Percentiles rank a stretch among this genome's conserved stretches.
These are phyloP conservation scores for Karstenula rhodostoma DNA, from an alignment of 2,329 filamentous ascomycete genomes.

Conservation along the genomic window DNA sequence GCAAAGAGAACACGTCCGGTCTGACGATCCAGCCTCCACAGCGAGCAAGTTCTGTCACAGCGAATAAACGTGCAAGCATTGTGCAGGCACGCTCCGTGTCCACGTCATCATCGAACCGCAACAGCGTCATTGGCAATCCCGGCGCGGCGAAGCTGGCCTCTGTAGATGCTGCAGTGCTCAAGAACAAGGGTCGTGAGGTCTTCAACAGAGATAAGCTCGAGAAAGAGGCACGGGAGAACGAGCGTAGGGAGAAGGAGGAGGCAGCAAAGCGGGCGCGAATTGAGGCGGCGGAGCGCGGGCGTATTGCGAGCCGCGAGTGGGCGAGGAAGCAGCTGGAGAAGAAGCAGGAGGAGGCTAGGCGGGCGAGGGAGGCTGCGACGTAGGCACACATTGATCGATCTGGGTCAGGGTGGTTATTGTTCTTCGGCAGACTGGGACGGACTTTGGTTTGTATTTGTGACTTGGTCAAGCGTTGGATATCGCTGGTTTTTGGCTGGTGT, in stretches of 20 bases:
- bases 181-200: conserved; percentile 55
- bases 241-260: conserved; percentile 57
- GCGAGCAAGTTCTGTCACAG: conserved; percentile 25
- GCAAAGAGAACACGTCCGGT: conserved; percentile 23
- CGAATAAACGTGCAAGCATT: conserved; percentile 35
- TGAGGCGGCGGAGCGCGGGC: conserved; percentile 56
- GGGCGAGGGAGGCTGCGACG: not conserved
- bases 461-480: not conserved
- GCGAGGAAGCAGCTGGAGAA: conserved; percentile 58
- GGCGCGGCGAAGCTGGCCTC: conserved; percentile 32
- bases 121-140: conserved; percentile 28
- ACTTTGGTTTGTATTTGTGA: not conserved
- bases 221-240: conserved; percentile 51
- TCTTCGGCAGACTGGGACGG: not conserved
- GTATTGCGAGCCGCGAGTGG: conserved; percentile 57
- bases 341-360: conserved; percentile 27
- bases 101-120: conserved; percentile 35
- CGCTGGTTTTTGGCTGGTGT: not conserved
- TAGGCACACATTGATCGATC: not conserved
- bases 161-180: conserved; percentile 41
- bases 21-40: conserved; percentile 28
- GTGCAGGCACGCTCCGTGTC: conserved; percentile 29
- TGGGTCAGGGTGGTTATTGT: not conserved
- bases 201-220: conserved; percentile 55
- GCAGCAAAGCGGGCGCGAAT: conserved; percentile 56